Percentiles rank a stretch among this genome's conserved stretches.
Conservation (phyloP, 1,284 basidiomycete species). For the Leccinum laetum region DNA sequence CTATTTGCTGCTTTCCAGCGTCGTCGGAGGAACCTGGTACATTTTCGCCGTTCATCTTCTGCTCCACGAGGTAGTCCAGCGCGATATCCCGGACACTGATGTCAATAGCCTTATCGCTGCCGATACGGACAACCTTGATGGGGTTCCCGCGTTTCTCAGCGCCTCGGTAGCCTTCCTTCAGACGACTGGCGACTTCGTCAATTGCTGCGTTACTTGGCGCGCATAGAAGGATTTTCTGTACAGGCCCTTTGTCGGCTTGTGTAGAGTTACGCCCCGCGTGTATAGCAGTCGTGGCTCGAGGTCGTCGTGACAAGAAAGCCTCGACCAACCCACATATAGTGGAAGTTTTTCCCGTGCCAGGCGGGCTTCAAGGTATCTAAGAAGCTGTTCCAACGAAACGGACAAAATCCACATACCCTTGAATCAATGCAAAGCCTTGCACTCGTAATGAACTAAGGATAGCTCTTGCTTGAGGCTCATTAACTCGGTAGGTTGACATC, state of each 20-base stretch:
- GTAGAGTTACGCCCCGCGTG: conserved; percentile 42
- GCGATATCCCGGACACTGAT: conserved; percentile 85
- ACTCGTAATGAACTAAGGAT: conserved; percentile 77
- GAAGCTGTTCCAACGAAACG: conserved; percentile 2
- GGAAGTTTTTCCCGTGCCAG: conserved; percentile 98
- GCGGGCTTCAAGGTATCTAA: conserved; percentile 55
- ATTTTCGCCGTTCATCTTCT: conserved; percentile 60
- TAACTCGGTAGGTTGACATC: conserved; percentile 78
- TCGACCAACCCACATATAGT: conserved; percentile 97
- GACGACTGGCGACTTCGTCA: conserved; percentile 91
- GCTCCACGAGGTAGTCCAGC: conserved; percentile 84
- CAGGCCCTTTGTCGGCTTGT: conserved; percentile 47
- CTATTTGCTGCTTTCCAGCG: conserved; percentile 60
- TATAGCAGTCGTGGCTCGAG: conserved; percentile 48
- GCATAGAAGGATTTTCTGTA: conserved; percentile 87
- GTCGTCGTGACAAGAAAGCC: conserved; percentile 71
- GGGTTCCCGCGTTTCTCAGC: conserved; percentile 53
- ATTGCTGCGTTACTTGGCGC: conserved; percentile 99
- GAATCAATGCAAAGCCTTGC: conserved; percentile 89
- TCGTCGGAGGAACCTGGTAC: conserved; percentile 43
- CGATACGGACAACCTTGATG: conserved; percentile 89
- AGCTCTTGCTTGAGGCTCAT: conserved; percentile 94
- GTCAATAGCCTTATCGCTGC: conserved; percentile 80
- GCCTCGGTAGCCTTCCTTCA: conserved; percentile 77
- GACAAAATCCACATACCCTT: conserved; percentile 68